Conservation (phyloP, 192 early-diverging fungal species). For the Chytriomyces sp. region DNA sequence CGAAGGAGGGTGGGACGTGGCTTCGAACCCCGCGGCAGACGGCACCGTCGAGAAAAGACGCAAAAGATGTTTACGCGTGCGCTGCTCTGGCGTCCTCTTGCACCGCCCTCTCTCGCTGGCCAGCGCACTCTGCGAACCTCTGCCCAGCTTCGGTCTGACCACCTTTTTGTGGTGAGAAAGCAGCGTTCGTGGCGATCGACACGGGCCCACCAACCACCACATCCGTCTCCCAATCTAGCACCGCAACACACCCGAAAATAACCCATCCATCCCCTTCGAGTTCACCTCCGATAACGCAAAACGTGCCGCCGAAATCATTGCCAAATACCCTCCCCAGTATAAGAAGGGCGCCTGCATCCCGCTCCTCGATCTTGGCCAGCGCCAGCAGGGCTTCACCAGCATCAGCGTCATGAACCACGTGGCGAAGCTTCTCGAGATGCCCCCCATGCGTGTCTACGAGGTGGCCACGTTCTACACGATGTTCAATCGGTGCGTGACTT, state of each 20-base stretch:
- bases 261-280: constrained; percentile 81
- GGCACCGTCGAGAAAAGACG: too few relatives aligned
- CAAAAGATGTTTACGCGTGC: too few relatives aligned
- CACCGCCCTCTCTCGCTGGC: too few relatives aligned
- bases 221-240: too few relatives aligned
- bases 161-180: too few relatives aligned
- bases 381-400: constrained; percentile 92
- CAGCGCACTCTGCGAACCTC: too few relatives aligned
- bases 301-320: constrained; percentile 82
- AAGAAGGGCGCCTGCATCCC: constrained; percentile 98
- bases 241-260: constrained; percentile 49
- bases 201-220: too few relatives aligned
- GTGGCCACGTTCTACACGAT: constrained; percentile 99
- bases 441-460: constrained; percentile 99
- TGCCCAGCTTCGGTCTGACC: too few relatives aligned
- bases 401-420: constrained; percentile 97
- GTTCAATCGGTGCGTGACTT: constrained; percentile 80
- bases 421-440: constrained; percentile 90
- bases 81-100: too few relatives aligned
- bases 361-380: constrained; percentile 90
- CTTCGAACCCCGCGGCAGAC: too few relatives aligned
- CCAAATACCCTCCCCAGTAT: constrained; percentile 96
- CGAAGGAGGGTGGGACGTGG: too few relatives aligned
- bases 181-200: too few relatives aligned
- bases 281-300: constrained; percentile 78